Evolutionary conservation across 176 grass and related monocot species (phyloP).

Genomic region (Cenchrus fungigraminus): DNA sequence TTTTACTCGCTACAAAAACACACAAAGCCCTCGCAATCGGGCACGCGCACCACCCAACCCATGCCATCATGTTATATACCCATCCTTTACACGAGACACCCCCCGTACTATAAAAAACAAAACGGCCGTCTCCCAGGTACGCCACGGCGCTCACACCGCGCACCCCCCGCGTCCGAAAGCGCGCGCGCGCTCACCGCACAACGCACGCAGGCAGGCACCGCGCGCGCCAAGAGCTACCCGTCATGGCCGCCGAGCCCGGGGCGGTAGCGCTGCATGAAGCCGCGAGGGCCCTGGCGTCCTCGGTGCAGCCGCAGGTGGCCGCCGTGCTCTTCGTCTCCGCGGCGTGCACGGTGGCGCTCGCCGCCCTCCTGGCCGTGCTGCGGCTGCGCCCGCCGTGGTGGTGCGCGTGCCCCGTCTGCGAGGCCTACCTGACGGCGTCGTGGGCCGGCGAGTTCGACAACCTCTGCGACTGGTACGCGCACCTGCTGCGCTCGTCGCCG

Average conservation of each 20-base stretch:
- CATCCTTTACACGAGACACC: conserved; percentile 24
- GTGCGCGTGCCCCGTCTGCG: conserved; percentile 74
- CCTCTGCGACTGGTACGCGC: conserved; percentile 86
- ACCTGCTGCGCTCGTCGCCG: conserved; percentile 76
- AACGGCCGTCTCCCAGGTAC: conserved; percentile 22
- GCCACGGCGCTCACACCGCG: conserved; percentile 4
- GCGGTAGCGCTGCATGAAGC: conserved; percentile 26
- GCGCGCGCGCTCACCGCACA: conserved; percentile 27
- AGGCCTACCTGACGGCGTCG: conserved; percentile 72
- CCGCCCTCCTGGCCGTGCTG: conserved; percentile 46
- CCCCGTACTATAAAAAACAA: conserved; percentile 43
- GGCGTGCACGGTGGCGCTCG: conserved; percentile 49
- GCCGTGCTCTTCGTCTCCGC: conserved; percentile 49
- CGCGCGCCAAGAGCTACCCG: background rate
- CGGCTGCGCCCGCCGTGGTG: conserved; percentile 59
- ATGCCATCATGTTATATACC: background rate
- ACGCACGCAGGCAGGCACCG: background rate
- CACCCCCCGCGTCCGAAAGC: conserved; percentile 37
- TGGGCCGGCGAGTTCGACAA: conserved; percentile 76
- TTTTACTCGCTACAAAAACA: no score
- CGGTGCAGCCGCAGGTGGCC: conserved; percentile 54
- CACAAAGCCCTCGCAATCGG: background rate
- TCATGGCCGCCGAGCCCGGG: conserved; percentile 20
- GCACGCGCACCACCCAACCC: background rate
- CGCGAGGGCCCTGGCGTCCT: conserved; percentile 37